Conservation (phyloP, 352 stramenopile species). For the Phytophthora multivora region DNA sequence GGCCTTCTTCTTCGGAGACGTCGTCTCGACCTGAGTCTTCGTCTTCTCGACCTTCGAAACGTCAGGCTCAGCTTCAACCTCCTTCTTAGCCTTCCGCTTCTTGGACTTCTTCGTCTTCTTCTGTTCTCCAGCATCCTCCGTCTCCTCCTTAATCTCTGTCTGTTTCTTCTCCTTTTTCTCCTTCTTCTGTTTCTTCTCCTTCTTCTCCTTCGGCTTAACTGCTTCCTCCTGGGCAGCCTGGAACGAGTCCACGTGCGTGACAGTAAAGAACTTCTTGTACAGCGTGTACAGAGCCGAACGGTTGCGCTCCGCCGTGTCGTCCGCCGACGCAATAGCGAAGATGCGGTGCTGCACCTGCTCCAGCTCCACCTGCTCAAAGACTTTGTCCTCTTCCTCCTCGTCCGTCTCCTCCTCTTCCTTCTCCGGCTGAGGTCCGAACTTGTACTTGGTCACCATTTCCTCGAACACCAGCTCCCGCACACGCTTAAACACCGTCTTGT, state of each 20-base stretch:
- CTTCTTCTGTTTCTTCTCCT: conserved; percentile 37
- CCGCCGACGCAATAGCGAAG: conserved; percentile 75
- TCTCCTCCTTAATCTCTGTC: conserved; percentile 18
- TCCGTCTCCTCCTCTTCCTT: conserved; percentile 49
- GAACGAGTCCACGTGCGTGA: conserved; percentile 81
- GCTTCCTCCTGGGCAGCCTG: conserved; percentile 55
- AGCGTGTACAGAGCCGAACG: conserved; percentile 77
- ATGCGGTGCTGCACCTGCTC: conserved; percentile 78
- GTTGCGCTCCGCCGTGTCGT: conserved; percentile 82
- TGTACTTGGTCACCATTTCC: conserved; percentile 67
- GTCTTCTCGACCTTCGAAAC: conserved; percentile 36
- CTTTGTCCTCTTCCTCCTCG: conserved; percentile 54
- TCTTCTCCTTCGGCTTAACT: conserved; percentile 33
- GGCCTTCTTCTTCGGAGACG: conserved; percentile 44
- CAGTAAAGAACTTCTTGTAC: conserved; percentile 72
- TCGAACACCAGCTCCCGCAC: conserved; percentile 77
- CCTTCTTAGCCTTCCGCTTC: conserved; percentile 42
- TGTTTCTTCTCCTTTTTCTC: conserved; percentile 40
- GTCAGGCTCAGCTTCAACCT: conserved; percentile 18
- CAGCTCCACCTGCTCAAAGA: conserved; percentile 70
- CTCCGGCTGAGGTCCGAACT: conserved; percentile 60
- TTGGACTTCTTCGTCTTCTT: conserved; percentile 66
- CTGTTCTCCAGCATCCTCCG: conserved; percentile 19
- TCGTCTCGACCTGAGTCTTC: background rate
- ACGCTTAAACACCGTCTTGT: conserved; percentile 84